Evolutionary conservation across 2,329 filamentous ascomycete genomes (phyloP), one percentile per base, ranked within the genome.

Genomic region (Claviceps arundinis): DNA sequence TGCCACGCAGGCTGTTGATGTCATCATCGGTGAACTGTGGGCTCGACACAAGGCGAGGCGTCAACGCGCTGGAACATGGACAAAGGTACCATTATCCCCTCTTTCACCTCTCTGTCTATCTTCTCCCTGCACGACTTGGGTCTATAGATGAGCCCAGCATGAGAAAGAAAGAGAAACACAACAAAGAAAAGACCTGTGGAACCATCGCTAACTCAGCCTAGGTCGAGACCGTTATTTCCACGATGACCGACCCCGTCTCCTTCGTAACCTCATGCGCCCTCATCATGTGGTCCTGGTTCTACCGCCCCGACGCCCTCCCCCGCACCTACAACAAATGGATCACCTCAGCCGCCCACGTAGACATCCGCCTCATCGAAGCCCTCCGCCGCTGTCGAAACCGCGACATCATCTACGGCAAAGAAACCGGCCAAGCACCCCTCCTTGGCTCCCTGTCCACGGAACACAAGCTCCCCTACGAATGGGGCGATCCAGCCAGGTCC

Each of bases 251-350:
- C 61, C 78, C 86, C 4, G 68, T 77, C 5, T 69, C 90, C 17
- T 94, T 95, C 65, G 80, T 84, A 45, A 65, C 76, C 37, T 89
- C 86, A 19, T 82, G 79, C 41, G 84, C 82, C 22, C 70, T 87
- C 40, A 83, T 94, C 58, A 95, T 94, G 89, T 91, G 87, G 84
- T 78, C 87, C 17, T 95, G 87, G 86, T 84, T 94, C 64, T 95
- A 91, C 69, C 65, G 73, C 9, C 87, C 88, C 0, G 73, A 79
- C 38, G 75, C 79, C 19, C 75, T 95, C 1, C 89, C 89, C 2
- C 74, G 71, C 30, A 76, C 82, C 42, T 94, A 94, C 69, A 84
- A 82, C 60, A 84, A 82, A 63, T 94, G 89, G 88, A 93, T 95
- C 59, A 80, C 77, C 42, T 81, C 83, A 22, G 85, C 84, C 3